A percentile compares a stretch with the other conserved stretches of the same genome.
Conservation (phyloP, 106 monocot species). For the Cymbidium sinense region DNA sequence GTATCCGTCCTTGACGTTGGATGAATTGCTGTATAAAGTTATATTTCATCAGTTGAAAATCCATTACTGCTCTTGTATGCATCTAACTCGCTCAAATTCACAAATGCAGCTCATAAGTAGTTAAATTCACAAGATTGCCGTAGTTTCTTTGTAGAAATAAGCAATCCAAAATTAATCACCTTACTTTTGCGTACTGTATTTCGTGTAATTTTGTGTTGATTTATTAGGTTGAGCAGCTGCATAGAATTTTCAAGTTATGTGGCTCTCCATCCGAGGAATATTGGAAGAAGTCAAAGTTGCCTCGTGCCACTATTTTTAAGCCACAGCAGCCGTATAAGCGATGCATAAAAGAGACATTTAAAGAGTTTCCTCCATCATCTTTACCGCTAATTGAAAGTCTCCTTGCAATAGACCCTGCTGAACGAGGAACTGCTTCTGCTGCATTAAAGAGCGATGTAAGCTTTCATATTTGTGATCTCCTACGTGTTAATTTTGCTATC, state of each 20-base stretch:
- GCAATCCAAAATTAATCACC: neutral
- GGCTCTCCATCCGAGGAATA: slow-evolving; percentile 10
- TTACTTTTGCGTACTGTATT: neutral
- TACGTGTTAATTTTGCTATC: neutral
- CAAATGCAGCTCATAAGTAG: too few species aligned
- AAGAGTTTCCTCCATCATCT: slow-evolving; percentile 1
- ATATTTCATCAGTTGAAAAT: neutral
- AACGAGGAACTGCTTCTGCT: slow-evolving; percentile 1
- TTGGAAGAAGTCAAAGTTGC: slow-evolving; percentile 10
- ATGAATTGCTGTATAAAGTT: neutral
- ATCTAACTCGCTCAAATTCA: neutral
- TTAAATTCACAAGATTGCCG: neutral
- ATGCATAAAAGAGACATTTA: neutral
- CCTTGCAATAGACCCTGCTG: slow-evolving; percentile 7
- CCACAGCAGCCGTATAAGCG: slow-evolving; percentile 8
- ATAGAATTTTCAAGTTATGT: slow-evolving; percentile 9
- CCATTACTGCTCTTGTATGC: neutral
- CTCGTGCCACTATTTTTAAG: slow-evolving; percentile 11
- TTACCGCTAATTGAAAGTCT: slow-evolving; percentile 1
- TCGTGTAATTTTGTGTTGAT: neutral
- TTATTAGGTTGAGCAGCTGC: slow-evolving; percentile 11
- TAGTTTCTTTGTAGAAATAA: neutral
- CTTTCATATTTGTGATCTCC: neutral
- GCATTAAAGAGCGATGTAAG: slow-evolving; percentile 7
- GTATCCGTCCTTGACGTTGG: neutral